Evolutionary conservation across 441 rosid genomes (phyloP).

Genomic region (Aleurites moluccanus): DNA sequence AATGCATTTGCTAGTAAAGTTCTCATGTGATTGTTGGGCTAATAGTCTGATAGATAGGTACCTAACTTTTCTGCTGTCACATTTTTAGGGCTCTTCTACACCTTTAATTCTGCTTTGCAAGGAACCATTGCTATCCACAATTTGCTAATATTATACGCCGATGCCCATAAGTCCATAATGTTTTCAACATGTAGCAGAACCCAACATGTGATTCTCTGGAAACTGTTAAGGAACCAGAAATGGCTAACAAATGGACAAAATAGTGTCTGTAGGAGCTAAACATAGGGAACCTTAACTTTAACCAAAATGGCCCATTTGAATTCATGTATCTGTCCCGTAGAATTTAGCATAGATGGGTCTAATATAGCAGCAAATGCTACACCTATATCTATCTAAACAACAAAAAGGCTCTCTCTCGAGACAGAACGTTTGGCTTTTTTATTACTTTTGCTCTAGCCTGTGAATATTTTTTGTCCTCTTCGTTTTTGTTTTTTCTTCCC

Average conservation of each 20-base stretch:
- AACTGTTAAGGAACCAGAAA: background rate
- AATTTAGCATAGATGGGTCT: background rate
- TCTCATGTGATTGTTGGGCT: too few species aligned
- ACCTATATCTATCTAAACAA: background rate
- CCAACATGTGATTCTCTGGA: slow-evolving; percentile 2
- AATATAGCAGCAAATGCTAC: background rate
- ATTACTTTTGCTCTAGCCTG: slow-evolving; percentile 9
- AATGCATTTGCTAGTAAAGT: too few species aligned
- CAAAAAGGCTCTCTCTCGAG: background rate
- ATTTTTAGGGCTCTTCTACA: background rate
- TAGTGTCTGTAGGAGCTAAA: background rate
- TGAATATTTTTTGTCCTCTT: slow-evolving; percentile 18
- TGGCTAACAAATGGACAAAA: slow-evolving; percentile 5
- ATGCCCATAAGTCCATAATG: too few species aligned
- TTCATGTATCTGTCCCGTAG: background rate
- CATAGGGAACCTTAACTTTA: slow-evolving; percentile 10
- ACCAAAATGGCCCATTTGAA: slow-evolving; percentile 3
- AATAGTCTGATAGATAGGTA: too few species aligned
- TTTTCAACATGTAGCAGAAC: background rate
- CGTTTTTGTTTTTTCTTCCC: background rate
- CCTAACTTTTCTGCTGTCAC: background rate
- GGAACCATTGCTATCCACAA: background rate
- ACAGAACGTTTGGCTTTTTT: background rate
- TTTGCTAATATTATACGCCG: background rate
- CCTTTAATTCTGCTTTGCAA: background rate